Evolutionary conservation across 192 early-diverging fungal species (phyloP), one percentile per base, ranked within the genome.

Genomic region (Backusella macrospora): DNA sequence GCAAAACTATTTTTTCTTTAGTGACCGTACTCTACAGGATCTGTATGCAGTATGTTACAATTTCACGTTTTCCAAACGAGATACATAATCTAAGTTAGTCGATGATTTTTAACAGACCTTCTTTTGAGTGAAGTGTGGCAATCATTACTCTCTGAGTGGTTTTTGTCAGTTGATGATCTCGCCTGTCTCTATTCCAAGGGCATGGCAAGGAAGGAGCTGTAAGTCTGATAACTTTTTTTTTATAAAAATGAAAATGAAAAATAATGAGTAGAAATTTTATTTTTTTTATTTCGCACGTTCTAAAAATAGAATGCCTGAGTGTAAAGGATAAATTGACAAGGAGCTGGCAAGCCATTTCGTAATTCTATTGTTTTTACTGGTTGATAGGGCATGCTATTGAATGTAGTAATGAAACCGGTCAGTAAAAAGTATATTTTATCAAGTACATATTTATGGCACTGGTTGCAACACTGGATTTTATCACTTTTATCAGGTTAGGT

Each of bases 121-220:
- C 73, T 74, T 40, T 47, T 48, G 73, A 74, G 73, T 74, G 73
- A 74, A 74, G 73, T 74, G 73, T 74, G 73, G 13, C 63, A 45
- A 64, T 67, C 18, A 66, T 65, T 15, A 26, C 37, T 74, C 64
- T 44, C 63, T 45, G 64, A 69, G 37, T 52, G 16, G 29, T 34
- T 49, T 62, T 62, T 40, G 47, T 14, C 73, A 75, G 73, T 75
- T 70, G 73, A 68, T 68, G 67, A 69, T 75, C 65, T 75, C 52
- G 65, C 47, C 67, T 75, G 74, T 75, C 55, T 64, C 23, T 75
- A 70, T 75, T 75, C 73, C 73, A 62, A 74, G 73, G 65, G 47
- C 73, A 74, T 74, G 73, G 63, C 73, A 74, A 47, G 65, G 73
- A 74, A 74, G 73, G 39, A 39, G 45, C 65, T 65, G 64, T 47